phyloP scores from a whole-genome alignment of 352 stramenopile genomes.

The Pythium guiyangense region DNA sequence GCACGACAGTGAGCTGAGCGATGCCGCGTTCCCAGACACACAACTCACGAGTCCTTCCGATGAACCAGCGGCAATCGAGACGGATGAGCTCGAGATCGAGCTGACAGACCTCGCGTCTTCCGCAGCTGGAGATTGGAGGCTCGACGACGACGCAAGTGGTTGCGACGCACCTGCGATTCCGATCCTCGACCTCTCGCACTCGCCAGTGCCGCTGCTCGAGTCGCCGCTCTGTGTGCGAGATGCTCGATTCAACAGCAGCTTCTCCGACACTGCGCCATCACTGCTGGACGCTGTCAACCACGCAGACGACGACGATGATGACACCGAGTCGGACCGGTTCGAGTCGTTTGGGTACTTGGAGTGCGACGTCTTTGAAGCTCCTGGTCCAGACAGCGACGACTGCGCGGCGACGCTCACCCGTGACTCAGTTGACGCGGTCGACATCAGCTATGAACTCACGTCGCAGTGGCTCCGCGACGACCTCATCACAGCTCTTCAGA shows the following conservation, averaged over 20 bases:
- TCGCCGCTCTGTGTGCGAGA: conserved; percentile 1
- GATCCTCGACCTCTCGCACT: conserved; percentile 7
- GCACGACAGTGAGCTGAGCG: too few relatives aligned
- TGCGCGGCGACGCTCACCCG: too few relatives aligned
- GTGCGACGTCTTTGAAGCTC: conserved; percentile 17
- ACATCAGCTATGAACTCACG: too few relatives aligned
- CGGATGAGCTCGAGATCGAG: neutral
- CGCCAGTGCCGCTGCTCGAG: conserved; percentile 14
- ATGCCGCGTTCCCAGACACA: too few relatives aligned
- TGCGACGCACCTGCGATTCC: neutral
- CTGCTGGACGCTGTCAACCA: neutral
- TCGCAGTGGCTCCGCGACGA: too few relatives aligned
- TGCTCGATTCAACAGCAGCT: conserved; percentile 6
- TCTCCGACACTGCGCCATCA: neutral
- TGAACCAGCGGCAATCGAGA: neutral
- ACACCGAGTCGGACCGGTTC: too few relatives aligned
- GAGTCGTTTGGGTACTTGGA: too few relatives aligned
- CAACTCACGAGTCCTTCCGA: too few relatives aligned
- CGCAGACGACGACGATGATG: too few relatives aligned
- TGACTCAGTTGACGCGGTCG: too few relatives aligned
- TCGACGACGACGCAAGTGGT: neutral
- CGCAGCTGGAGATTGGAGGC: neutral
- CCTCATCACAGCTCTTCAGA: too few relatives aligned
- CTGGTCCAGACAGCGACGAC: too few relatives aligned
- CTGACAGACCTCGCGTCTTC: neutral